These are phyloP conservation scores for Cercospora sojina DNA, from an alignment of 2,329 filamentous ascomycete genomes.

Conservation along the genomic window DNA sequence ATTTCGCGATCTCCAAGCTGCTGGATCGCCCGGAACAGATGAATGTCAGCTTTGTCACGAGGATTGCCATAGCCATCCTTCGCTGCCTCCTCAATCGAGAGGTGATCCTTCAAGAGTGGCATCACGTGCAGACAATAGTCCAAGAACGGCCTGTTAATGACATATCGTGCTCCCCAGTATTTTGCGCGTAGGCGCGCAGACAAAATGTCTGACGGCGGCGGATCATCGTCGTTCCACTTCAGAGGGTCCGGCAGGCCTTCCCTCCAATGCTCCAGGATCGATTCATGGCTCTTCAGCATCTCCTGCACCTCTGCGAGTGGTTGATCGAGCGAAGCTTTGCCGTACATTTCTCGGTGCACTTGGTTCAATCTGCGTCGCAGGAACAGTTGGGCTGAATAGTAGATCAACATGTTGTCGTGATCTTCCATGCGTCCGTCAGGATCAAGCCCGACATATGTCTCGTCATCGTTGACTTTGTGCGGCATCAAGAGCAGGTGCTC, in stretches of 20 bases:
- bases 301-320: conserved; percentile 28
- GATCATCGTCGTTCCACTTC: conserved; percentile 66
- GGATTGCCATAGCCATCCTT: conserved; percentile 34
- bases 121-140: conserved; percentile 58
- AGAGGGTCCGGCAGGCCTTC: conserved; percentile 51
- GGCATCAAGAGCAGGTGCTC: conserved; percentile 66
- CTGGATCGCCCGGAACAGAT: conserved; percentile 39
- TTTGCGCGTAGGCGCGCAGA: conserved; percentile 83
- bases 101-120: conserved; percentile 30
- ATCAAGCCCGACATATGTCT: conserved; percentile 30
- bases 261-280: conserved; percentile 54
- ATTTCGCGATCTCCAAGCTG: conserved; percentile 32
- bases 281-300: conserved; percentile 37
- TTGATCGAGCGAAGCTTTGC: conserved; percentile 31
- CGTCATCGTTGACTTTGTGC: conserved; percentile 50
- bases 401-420: conserved; percentile 51
- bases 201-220: conserved; percentile 73
- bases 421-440: conserved; percentile 21
- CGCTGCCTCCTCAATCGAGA: conserved; percentile 29
- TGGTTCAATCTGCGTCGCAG: conserved; percentile 58
- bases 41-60: conserved; percentile 37
- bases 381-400: conserved; percentile 62
- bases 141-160: conserved; percentile 79
- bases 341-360: conserved; percentile 57
- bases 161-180: conserved; percentile 88